phyloP scores from a whole-genome alignment of 768 basidiomycete genomes.

The Russula brevipes region DNA sequence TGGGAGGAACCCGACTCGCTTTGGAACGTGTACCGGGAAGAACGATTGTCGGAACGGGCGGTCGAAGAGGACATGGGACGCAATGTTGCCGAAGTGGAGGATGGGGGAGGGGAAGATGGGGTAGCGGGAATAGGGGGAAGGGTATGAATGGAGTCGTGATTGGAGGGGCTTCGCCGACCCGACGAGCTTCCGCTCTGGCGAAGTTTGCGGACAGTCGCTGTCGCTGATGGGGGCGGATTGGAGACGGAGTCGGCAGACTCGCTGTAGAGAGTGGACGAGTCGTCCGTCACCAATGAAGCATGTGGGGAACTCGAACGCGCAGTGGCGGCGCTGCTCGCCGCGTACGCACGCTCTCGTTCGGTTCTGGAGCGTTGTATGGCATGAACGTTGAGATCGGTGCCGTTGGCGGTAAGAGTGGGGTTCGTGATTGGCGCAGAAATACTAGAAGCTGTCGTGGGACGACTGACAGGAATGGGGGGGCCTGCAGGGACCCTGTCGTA shows the following conservation, averaged over 20 bases:
- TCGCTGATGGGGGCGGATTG: constrained; percentile 30
- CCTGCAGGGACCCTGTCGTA: constrained; percentile 63
- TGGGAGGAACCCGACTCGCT: constrained; percentile 52
- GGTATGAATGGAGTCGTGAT: constrained; percentile 50
- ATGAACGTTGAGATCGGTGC: constrained; percentile 66
- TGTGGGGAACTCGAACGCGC: constrained; percentile 48
- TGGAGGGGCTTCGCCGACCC: constrained; percentile 44
- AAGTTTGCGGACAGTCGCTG: constrained; percentile 40
- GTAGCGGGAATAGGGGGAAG: constrained; percentile 32
- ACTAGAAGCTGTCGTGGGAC: constrained; percentile 25
- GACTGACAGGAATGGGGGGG: constrained; percentile 53
- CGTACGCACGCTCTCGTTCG: constrained; percentile 54
- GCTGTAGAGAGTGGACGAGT: constrained; percentile 56
- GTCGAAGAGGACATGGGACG: constrained; percentile 36
- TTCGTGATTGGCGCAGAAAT: constrained; percentile 86
- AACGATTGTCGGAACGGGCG: constrained; percentile 51
- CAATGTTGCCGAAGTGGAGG: constrained; percentile 26
- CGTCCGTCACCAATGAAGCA: constrained; percentile 47
- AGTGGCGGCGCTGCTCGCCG: constrained; percentile 32
- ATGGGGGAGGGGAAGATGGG: constrained; percentile 25
- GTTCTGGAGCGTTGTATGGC: constrained; percentile 45
- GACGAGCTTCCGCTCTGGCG: constrained; percentile 47
- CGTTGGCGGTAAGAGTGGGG: constrained; percentile 65
- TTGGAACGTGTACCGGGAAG: constrained; percentile 58
- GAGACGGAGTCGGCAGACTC: constrained; percentile 42